These are phyloP conservation scores for Kazachstania viticola DNA, from an alignment of 805 yeast species.

Conservation along the genomic window DNA sequence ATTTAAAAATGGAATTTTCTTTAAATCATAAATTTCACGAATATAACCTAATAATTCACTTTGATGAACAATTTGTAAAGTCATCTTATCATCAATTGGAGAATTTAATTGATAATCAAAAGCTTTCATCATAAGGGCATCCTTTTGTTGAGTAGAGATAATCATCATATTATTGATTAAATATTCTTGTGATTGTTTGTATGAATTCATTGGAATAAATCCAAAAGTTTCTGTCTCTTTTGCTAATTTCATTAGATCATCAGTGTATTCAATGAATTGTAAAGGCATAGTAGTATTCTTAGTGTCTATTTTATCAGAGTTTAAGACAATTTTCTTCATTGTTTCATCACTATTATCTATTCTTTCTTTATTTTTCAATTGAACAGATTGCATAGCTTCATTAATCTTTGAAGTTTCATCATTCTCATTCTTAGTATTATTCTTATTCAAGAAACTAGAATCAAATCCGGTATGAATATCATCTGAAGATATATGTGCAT, in stretches of 20 bases:
- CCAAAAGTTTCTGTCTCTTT: conserved; percentile 61
- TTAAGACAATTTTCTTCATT: background rate
- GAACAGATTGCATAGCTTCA: conserved; percentile 3
- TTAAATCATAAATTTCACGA: conserved; percentile 30
- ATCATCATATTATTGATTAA: conserved; percentile 52
- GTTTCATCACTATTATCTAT: background rate
- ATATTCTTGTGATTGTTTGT: conserved; percentile 39
- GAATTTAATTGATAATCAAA: conserved; percentile 70
- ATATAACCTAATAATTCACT: conserved; percentile 71
- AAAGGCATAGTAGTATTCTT: conserved; percentile 6
- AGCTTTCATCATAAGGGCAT: conserved; percentile 84
- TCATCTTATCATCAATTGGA: conserved; percentile 14
- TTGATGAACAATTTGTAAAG: conserved; percentile 66
- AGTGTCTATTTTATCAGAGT: background rate
- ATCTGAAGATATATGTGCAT: conserved; percentile 70
- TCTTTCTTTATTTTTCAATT: conserved; percentile 1
- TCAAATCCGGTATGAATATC: conserved; percentile 91
- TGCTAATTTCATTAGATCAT: conserved; percentile 42
- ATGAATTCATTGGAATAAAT: conserved; percentile 38
- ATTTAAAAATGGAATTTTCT: conserved; percentile 25
- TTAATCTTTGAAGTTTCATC: conserved; percentile 6
- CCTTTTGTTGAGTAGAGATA: conserved; percentile 75
- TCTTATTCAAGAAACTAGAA: conserved; percentile 64
- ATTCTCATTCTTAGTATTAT: conserved; percentile 7
- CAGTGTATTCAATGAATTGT: conserved; percentile 22